Conservation (phyloP, 2,329 filamentous ascomycete species). For the Calonectria pseudoreteaudii region DNA sequence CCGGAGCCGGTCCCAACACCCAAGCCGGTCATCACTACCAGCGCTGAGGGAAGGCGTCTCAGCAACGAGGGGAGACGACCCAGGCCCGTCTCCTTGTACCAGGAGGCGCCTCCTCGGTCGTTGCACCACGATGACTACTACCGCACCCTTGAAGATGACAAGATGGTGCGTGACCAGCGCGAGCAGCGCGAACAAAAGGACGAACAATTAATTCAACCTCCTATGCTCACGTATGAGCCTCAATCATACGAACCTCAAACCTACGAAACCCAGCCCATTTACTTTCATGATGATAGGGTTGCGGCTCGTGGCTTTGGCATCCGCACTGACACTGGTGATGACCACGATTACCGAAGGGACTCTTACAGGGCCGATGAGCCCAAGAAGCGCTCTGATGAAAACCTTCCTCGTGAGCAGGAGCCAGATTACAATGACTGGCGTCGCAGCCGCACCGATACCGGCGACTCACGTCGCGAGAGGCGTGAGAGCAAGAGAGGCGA, state of each 20-base stretch:
- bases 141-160: constrained; percentile 61
- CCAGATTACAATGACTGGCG: constrained; percentile 45
- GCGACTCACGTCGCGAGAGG: constrained; percentile 45
- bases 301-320: constrained; percentile 64
- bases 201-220: constrained; percentile 46
- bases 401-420: constrained; percentile 43
- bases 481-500: constrained; percentile 46
- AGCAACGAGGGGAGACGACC: constrained; percentile 47
- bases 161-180: constrained; percentile 53
- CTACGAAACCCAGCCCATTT: constrained; percentile 43
- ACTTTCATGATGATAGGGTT: constrained; percentile 61
- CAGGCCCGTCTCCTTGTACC: constrained; percentile 65
- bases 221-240: constrained; percentile 30
- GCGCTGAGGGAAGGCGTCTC: constrained; percentile 44
- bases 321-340: constrained; percentile 54
- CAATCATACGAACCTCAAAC: constrained; percentile 13
- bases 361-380: constrained; percentile 45
- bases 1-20: constrained; percentile 47
- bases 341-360: constrained; percentile 58
- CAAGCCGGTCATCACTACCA: constrained; percentile 26
- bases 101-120: constrained; percentile 59
- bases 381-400: constrained; percentile 48
- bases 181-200: constrained; percentile 37
- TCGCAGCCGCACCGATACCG: constrained; percentile 38
- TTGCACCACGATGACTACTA: constrained; percentile 62